Evolutionary conservation across 345 rosid species (phyloP).

Genomic region (Fremontodendron californicum): DNA sequence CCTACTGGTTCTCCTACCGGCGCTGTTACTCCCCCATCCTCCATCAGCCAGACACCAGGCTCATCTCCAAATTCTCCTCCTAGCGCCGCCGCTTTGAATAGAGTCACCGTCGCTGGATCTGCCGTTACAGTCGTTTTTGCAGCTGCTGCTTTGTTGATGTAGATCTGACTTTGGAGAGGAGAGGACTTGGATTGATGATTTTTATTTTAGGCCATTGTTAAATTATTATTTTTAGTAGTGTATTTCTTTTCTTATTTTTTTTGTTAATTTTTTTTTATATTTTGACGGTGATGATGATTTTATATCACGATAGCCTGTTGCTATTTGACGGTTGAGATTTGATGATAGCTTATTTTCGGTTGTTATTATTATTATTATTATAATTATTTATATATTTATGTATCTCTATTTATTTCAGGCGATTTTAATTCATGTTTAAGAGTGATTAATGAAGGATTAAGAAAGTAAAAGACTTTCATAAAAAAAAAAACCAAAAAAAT

Average conservation of each 20-base stretch:
- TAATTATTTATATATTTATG: background rate
- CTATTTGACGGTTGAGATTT: conserved; percentile 30
- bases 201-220: conserved; percentile 9
- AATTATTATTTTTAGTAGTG: conserved; percentile 3
- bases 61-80: conserved; percentile 5
- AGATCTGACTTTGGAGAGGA: conserved; percentile 28
- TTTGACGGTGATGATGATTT: conserved; percentile 19
- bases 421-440: background rate
- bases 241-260: background rate
- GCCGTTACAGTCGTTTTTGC: conserved; percentile 31
- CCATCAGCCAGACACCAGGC: background rate
- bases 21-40: background rate
- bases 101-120: conserved; percentile 38
- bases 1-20: conserved; percentile 21
- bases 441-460: background rate
- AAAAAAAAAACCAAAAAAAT: too few relatives aligned
- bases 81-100: conserved; percentile 34
- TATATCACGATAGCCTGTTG: conserved; percentile 9
- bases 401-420: background rate
- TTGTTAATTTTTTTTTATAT: conserved; percentile 19
- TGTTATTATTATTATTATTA: background rate
- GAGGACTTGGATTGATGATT: conserved; percentile 11
- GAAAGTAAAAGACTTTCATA: background rate
- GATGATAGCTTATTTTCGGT: conserved; percentile 2
- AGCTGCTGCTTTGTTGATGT: conserved; percentile 50